Conservation (phyloP, 2,329 filamentous ascomycete genomes). For the Alternaria atra region DNA sequence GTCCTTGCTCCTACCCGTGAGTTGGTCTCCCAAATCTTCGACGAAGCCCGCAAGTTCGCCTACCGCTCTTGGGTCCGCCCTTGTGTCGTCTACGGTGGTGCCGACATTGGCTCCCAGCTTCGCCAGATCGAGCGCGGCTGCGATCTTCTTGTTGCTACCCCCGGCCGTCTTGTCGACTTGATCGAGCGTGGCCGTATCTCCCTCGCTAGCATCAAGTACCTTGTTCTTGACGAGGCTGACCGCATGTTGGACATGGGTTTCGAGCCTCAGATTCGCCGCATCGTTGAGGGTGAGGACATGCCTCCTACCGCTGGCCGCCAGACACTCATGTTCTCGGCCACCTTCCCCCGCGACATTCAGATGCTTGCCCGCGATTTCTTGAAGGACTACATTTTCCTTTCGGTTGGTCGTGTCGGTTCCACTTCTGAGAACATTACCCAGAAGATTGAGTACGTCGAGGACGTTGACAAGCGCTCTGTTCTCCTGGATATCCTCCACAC, state of each 20-base stretch:
- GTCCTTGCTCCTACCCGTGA: slow-evolving; percentile 97
- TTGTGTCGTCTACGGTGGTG: slow-evolving; percentile 98
- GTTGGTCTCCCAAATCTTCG: slow-evolving; percentile 97
- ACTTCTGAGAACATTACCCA: slow-evolving; percentile 99
- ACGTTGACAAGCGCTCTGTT: slow-evolving; percentile 96
- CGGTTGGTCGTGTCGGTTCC: slow-evolving; percentile 96
- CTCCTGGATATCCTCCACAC: slow-evolving; percentile 97
- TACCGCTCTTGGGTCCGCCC: slow-evolving; percentile 99
- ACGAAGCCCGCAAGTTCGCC: slow-evolving; percentile 96
- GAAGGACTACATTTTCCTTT: slow-evolving; percentile 99
- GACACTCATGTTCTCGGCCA: slow-evolving; percentile 99
- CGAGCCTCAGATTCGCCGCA: slow-evolving; percentile 98
- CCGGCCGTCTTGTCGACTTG: slow-evolving; percentile 95
- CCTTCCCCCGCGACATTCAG: slow-evolving; percentile 98
- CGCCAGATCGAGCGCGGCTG: slow-evolving; percentile 98
- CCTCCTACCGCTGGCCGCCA: slow-evolving; percentile 82
- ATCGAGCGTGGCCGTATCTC: slow-evolving; percentile 99
- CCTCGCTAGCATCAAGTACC: slow-evolving; percentile 97
- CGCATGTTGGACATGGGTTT: slow-evolving; percentile 99
- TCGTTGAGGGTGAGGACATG: slow-evolving; percentile 99
- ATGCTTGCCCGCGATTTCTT: slow-evolving; percentile 98
- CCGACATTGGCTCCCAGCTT: slow-evolving; percentile 97
- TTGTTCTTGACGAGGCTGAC: slow-evolving; percentile 98
- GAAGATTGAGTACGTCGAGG: slow-evolving; percentile 97
- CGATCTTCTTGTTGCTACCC: slow-evolving; percentile 95